phyloP scores from a whole-genome alignment of 2,329 filamentous ascomycete genomes.

The Fusarium goolgardi region DNA sequence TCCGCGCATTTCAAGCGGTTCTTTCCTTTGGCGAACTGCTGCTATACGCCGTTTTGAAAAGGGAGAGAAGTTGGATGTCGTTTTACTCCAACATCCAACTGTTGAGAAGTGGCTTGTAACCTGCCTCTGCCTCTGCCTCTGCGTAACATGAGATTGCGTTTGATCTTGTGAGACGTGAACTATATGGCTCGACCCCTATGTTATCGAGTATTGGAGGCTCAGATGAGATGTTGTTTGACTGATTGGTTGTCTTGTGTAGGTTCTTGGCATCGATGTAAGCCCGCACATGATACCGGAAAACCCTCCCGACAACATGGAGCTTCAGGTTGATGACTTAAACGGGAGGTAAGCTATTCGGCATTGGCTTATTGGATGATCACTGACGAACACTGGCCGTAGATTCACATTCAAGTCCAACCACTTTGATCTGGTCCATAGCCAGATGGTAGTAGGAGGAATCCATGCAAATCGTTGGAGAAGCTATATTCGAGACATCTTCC shows the following conservation, averaged over 20 bases:
- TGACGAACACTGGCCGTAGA: conserved; percentile 48
- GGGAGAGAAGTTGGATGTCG: neutral
- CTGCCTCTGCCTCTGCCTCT: neutral
- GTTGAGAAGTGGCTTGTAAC: neutral
- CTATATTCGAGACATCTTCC: conserved; percentile 81
- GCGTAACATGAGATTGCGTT: too few species aligned
- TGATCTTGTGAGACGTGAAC: neutral
- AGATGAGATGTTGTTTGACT: neutral
- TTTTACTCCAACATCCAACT: neutral
- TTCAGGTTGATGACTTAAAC: conserved; percentile 80
- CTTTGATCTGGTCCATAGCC: conserved; percentile 88
- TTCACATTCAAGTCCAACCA: conserved; percentile 76
- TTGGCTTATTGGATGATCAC: neutral
- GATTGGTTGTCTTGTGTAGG: conserved; percentile 56
- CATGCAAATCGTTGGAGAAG: conserved; percentile 76
- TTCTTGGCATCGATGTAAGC: conserved; percentile 77
- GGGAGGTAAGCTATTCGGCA: conserved; percentile 58
- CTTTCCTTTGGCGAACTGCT: neutral
- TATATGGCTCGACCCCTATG: neutral
- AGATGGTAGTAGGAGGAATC: conserved; percentile 77
- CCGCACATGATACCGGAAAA: conserved; percentile 76
- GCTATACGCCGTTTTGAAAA: neutral
- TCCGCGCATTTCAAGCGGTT: neutral
- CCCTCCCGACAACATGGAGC: conserved; percentile 72
- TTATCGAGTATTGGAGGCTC: neutral